Base-by-base conservation (phyloP, 2,329 filamentous ascomycete species). In the Phialemoniopsis sp. region DNA sequence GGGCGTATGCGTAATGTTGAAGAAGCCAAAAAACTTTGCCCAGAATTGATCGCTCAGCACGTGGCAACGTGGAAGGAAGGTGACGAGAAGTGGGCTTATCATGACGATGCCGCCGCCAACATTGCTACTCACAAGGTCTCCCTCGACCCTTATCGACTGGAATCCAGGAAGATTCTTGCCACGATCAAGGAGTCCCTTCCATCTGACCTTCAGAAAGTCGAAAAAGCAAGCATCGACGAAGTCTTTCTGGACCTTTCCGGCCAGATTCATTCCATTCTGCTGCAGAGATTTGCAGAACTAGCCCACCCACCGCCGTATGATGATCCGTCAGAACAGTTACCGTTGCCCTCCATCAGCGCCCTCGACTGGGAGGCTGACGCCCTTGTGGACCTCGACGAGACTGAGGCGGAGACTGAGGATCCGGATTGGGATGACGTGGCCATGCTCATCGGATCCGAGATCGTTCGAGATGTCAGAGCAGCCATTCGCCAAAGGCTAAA, bases 371-470 rank as follows among this genome's bases (percentile, higher is more conserved):
- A 83, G 45, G 78, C 84, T 0, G 89, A 95, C 64, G 85, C 81
- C n/a, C 67, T 95, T 40, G 72, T 94, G 13, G 88, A 90, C 56
- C 67, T 95, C 36, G 82, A 93, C 48, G 72, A 80, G 30, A 69
- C 71, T 17, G 78, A 89, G 44, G 77, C 78, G 10, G 90, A 95
- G 60, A 76, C 83, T 15, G 76, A 85, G 49, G 85, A 94, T 54
- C 88, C 89, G 1, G 93, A 98, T 63, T 98, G 93, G 93, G 91
- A 98, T 59, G 93, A 98, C 67, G 76, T 97, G 48, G 86, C 80
- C 13, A 86, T 95, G 57, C 71, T 88, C 21, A 80, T 96, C 53
- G 93, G 87, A 0, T 90, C 89, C 3, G 89, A 96, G 56, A 93
- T 97, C 51, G 81, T 96, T 28, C 79, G 88, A 15, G 73, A 80